A percentile compares a stretch with the other conserved stretches of the same genome.
phyloP scores from a whole-genome alignment of 257 asterid species.

The Nicotiana paniculata region DNA sequence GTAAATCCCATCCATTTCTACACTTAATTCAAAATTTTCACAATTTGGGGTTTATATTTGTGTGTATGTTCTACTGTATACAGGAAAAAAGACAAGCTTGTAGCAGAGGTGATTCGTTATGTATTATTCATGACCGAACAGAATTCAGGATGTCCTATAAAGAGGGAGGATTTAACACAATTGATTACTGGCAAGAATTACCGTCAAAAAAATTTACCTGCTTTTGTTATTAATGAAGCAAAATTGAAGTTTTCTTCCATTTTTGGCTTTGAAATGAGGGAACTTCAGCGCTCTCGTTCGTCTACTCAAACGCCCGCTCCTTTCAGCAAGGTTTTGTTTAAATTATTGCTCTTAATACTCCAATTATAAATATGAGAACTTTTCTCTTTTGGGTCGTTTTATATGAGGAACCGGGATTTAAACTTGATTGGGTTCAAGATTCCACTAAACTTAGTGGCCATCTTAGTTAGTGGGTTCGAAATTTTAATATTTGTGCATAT shows the following conservation, averaged over 20 bases:
- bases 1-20: constrained; percentile 19
- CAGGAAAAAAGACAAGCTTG: constrained; percentile 86
- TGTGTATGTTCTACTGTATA: background rate
- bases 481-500: too few species aligned
- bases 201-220: constrained; percentile 60
- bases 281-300: constrained; percentile 63
- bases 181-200: constrained; percentile 63
- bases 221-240: constrained; percentile 72
- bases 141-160: constrained; percentile 74
- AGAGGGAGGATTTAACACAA: constrained; percentile 68
- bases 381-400: too few species aligned
- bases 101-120: constrained; percentile 75
- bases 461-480: too few species aligned
- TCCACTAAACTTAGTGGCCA: too few species aligned
- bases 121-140: constrained; percentile 69
- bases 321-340: constrained; percentile 15
- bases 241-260: constrained; percentile 52
- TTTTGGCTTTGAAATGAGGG: constrained; percentile 86
- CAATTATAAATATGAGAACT: too few species aligned
- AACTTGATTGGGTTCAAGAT: too few species aligned
- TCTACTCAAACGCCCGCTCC: constrained; percentile 22
- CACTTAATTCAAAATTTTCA: background rate
- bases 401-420: too few species aligned
- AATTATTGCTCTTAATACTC: too few species aligned
- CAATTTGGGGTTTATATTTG: background rate